phyloP scores from a whole-genome alignment of 495 filamentous ascomycete genomes.

The Lasiosphaeria ovina region DNA sequence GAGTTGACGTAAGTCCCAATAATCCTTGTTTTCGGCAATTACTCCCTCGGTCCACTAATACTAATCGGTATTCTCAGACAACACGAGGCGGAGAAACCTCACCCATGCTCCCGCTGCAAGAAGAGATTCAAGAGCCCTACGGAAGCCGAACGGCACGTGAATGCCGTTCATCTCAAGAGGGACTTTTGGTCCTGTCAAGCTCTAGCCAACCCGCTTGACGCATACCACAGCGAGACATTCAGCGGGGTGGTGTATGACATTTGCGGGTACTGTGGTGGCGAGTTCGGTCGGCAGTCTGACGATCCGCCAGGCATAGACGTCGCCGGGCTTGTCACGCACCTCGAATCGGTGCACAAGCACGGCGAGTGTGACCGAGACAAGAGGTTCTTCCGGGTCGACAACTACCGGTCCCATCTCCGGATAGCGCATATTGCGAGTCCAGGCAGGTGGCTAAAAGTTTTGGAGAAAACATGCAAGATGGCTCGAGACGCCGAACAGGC shows the following conservation, averaged over 20 bases:
- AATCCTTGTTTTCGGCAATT: not conserved
- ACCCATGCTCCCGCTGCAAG: constrained; percentile 73
- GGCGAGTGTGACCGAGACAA: constrained; percentile 83
- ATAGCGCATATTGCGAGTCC: constrained; percentile 60
- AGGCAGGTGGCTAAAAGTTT: constrained; percentile 30
- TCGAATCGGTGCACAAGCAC: constrained; percentile 73
- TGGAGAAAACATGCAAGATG: constrained; percentile 25
- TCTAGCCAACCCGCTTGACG: constrained; percentile 46
- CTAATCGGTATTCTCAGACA: constrained; percentile 15
- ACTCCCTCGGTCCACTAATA: not conserved
- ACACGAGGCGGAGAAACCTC: constrained; percentile 81
- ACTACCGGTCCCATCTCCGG: constrained; percentile 87
- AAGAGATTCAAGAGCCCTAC: constrained; percentile 91
- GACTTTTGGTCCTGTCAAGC: constrained; percentile 85
- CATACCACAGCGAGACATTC: constrained; percentile 63
- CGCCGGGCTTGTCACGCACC: constrained; percentile 53
- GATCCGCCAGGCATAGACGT: constrained; percentile 29
- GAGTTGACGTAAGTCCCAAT: constrained; percentile 63
- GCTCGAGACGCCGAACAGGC: not conserved
- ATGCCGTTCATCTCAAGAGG: constrained; percentile 79
- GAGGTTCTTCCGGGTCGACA: constrained; percentile 85
- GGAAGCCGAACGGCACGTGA: constrained; percentile 85
- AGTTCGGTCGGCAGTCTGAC: constrained; percentile 69
- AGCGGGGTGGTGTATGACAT: constrained; percentile 54
- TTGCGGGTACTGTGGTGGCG: constrained; percentile 83